phyloP scores from a whole-genome alignment of 305 asterid genomes.

The Solanum hybrid region DNA sequence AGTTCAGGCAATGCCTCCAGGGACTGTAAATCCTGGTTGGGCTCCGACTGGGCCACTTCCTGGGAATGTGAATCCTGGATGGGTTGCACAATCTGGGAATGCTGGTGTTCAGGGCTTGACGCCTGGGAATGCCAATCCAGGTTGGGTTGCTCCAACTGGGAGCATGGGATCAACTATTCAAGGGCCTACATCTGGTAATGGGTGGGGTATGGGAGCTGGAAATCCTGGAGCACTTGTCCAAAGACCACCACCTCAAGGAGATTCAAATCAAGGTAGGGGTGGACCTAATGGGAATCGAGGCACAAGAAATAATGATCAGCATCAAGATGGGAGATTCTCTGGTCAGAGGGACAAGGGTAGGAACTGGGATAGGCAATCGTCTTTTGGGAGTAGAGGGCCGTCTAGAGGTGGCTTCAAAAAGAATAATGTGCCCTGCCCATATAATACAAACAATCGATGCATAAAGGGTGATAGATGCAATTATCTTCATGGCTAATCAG shows the following conservation, averaged over 20 bases:
- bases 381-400: slow-evolving; percentile 40
- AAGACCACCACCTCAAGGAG: slow-evolving; percentile 32
- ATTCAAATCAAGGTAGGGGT: slow-evolving; percentile 55
- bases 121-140: slow-evolving; percentile 30
- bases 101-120: slow-evolving; percentile 18
- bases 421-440: slow-evolving; percentile 53
- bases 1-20: slow-evolving; percentile 30
- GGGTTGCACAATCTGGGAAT: slow-evolving; percentile 41
- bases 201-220: slow-evolving; percentile 23
- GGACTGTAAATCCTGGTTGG: slow-evolving; percentile 48
- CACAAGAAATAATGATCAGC: slow-evolving; percentile 45
- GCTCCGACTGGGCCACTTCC: slow-evolving; percentile 37
- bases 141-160: slow-evolving; percentile 20
- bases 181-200: slow-evolving; percentile 18
- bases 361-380: slow-evolving; percentile 66
- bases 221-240: slow-evolving; percentile 33
- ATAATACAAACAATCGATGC: slow-evolving; percentile 49
- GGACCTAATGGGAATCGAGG: slow-evolving; percentile 34
- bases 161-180: slow-evolving; percentile 30
- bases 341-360: slow-evolving; percentile 42
- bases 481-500: slow-evolving; percentile 40
- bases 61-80: slow-evolving; percentile 33
- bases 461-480: slow-evolving; percentile 67
- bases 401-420: slow-evolving; percentile 18
- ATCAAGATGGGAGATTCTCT: slow-evolving; percentile 35